Evolutionary conservation across 129 eudicot genomes (phyloP).

Genomic region (Escallonia herrerae): DNA sequence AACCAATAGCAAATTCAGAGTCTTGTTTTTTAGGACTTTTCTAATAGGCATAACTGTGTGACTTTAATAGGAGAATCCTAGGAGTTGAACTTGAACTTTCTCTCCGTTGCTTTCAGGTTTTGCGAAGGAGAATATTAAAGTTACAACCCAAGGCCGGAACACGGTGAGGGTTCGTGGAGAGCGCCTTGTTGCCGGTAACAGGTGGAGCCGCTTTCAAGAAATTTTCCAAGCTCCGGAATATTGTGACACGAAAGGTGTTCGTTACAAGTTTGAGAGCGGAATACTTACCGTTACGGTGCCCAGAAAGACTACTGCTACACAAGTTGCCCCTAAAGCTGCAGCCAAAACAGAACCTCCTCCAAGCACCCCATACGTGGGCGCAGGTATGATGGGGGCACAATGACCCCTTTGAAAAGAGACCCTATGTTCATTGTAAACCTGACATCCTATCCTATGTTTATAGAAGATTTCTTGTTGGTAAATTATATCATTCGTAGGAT

Average conservation of each 20-base stretch:
- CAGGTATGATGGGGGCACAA: too few species aligned
- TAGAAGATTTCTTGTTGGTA: too few species aligned
- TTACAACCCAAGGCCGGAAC: conserved; percentile 50
- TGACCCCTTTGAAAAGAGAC: too few species aligned
- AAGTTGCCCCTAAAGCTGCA: conserved; percentile 9
- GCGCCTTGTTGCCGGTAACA: conserved; percentile 41
- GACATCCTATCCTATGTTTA: too few species aligned
- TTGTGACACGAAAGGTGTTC: conserved; percentile 33
- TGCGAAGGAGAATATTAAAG: conserved; percentile 41
- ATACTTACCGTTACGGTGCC: conserved; percentile 51
- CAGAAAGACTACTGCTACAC: conserved; percentile 6
- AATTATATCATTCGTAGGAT: too few species aligned
- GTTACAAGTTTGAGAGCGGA: conserved; percentile 54
- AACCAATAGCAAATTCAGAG: not conserved
- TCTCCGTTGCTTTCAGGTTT: conserved; percentile 33
- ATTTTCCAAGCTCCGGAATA: conserved; percentile 45
- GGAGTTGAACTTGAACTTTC: too few species aligned
- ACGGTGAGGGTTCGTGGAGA: conserved; percentile 57
- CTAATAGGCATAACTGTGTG: too few species aligned
- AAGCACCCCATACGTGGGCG: too few species aligned
- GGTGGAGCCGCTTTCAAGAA: conserved; percentile 65
- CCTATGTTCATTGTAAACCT: too few species aligned
- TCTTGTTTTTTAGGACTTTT: not conserved
- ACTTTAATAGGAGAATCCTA: too few species aligned
- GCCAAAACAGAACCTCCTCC: not conserved